Conservation (phyloP, 768 basidiomycete genomes). For the Boletus coccyginus region DNA sequence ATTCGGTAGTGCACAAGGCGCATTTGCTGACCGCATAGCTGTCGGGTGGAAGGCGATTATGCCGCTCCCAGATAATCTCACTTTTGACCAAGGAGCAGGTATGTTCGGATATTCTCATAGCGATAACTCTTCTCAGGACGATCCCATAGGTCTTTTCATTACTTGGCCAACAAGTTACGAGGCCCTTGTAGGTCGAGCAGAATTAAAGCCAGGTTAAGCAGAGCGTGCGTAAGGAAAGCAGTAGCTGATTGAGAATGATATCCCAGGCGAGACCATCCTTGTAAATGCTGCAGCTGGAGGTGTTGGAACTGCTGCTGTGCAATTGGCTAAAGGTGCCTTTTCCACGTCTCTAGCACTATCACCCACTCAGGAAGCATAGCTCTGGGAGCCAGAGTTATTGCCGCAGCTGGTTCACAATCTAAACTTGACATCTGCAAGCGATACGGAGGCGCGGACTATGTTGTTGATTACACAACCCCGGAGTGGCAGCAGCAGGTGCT, state of each 20-base stretch:
- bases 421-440: constrained; percentile 80
- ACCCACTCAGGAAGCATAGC: constrained; percentile 40
- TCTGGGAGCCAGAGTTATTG: constrained; percentile 92
- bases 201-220: constrained; percentile 67
- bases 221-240: not conserved
- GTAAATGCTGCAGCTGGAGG: constrained; percentile 96
- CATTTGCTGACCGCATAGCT: constrained; percentile 74
- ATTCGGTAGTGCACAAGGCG: constrained; percentile 79
- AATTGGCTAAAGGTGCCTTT: constrained; percentile 80
- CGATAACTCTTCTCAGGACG: not conserved
- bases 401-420: constrained; percentile 74
- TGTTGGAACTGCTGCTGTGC: constrained; percentile 89
- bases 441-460: constrained; percentile 80
- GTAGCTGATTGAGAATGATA: constrained; percentile 5
- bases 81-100: constrained; percentile 86
- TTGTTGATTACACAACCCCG: constrained; percentile 71
- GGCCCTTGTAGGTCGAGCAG: constrained; percentile 81
- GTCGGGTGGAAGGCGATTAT: constrained; percentile 49
- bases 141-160: constrained; percentile 61
- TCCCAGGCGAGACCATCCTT: constrained; percentile 82
- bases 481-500: constrained; percentile 92
- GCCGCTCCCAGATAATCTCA: constrained; percentile 71
- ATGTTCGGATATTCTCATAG: constrained; percentile 17
- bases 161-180: constrained; percentile 96
- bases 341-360: not conserved